These are phyloP conservation scores for Linnemannia elongata DNA, from an alignment of 192 early-diverging fungal species.

Conservation along the genomic window DNA sequence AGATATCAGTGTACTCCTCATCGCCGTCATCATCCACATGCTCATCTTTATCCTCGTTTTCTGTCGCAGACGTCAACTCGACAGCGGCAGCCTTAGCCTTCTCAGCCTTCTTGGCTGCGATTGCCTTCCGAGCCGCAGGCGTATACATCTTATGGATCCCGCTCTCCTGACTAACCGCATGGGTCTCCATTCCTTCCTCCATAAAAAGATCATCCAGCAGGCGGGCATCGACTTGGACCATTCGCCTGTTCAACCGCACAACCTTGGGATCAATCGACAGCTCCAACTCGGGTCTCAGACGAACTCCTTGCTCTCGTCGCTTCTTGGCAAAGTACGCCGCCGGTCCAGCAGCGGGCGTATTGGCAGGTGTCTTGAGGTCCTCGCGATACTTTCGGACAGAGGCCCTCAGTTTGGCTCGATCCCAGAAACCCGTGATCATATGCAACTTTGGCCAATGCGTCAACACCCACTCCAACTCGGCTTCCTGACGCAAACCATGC, in stretches of 20 bases:
- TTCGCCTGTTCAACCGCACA: not conserved
- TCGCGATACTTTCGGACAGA: not conserved
- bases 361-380: not conserved
- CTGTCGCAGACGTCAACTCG: not conserved
- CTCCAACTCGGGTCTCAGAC: not conserved
- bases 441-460: conserved; percentile 22
- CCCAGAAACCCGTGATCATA: conserved; percentile 9
- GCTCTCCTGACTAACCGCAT: not conserved
- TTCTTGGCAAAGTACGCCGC: not conserved
- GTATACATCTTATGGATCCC: not conserved
- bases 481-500: conserved; percentile 3
- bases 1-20: not conserved
- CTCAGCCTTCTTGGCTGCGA: not conserved
- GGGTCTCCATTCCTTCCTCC: conserved; percentile 1
- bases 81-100: not conserved
- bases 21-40: not conserved
- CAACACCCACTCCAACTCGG: conserved; percentile 17
- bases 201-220: not conserved
- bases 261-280: not conserved
- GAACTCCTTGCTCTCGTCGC: not conserved
- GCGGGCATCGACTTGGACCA: not conserved
- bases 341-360: not conserved
- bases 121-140: not conserved
- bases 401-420: not conserved
- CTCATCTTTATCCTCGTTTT: not conserved